Percentiles rank a stretch among this genome's conserved stretches.
These are phyloP conservation scores for Phytopythium ostracodes DNA, from an alignment of 352 stramenopile genomes.

Conservation along the genomic window DNA sequence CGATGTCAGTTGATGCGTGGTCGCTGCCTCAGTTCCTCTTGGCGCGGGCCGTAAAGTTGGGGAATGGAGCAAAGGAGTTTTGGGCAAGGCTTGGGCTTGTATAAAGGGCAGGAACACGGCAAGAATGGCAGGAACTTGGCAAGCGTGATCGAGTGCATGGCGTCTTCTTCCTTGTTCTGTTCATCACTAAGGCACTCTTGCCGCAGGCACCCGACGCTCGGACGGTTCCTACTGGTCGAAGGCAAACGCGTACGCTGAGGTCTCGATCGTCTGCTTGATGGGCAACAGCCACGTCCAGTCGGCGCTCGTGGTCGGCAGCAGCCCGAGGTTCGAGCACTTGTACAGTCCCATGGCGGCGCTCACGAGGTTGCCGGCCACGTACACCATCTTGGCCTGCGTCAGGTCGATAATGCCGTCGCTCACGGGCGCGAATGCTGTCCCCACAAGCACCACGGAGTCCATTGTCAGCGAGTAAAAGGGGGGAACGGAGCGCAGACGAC, in stretches of 20 bases:
- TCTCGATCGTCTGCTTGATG: slow-evolving; percentile 77
- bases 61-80: slow-evolving; percentile 13
- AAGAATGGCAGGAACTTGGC: background rate
- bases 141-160: background rate
- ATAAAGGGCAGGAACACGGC: background rate
- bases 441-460: background rate
- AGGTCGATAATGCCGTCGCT: slow-evolving; percentile 78
- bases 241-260: slow-evolving; percentile 61
- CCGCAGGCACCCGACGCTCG: too few relatives aligned
- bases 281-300: slow-evolving; percentile 92
- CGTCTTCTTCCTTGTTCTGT: background rate
- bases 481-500: background rate
- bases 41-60: slow-evolving; percentile 7
- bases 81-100: background rate
- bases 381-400: slow-evolving; percentile 87
- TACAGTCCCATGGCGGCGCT: slow-evolving; percentile 88
- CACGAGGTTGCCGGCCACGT: slow-evolving; percentile 83
- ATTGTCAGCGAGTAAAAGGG: background rate
- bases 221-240: slow-evolving; percentile 23
- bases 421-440: slow-evolving; percentile 69
- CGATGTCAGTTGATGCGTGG: slow-evolving; percentile 12
- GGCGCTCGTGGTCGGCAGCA: slow-evolving; percentile 88
- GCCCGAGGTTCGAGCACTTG: slow-evolving; percentile 91
- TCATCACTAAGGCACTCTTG: background rate
- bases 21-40: background rate